Base-by-base conservation (phyloP, 129 eudicot species). In the Chrysanthemum seticuspe region DNA sequence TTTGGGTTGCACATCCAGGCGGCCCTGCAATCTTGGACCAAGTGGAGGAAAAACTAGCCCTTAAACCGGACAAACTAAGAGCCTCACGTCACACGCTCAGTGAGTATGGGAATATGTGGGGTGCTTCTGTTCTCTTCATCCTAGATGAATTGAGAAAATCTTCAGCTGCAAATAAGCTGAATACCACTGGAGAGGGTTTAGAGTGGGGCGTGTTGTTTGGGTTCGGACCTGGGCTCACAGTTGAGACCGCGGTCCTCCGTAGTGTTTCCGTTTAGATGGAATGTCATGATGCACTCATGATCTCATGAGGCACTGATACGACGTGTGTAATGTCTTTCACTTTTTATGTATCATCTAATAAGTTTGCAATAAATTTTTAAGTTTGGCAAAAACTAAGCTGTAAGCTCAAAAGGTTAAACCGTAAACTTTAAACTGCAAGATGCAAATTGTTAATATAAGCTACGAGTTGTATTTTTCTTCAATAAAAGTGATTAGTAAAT, bases 1-100 rank as follows among this genome's bases (percentile, higher is more conserved):
- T 83, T 44, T 83, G 86, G 86, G 65, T 78, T 2, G 80, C 77
- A 2, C 86, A 82, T 62, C 86, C 86, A 1, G 86, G 86, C 4
- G 86, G 86, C 0, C 80, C 83, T 2, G 86, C 86, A 2, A 74
- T 82, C 9, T 52, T 82, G 25, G 70, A 82, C 64, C 86, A 82
- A 53, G 76, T 82, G 14, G 86, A 82, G 68, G 34, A 4, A 0
- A 82, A 77, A 25, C 63, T 82, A 34, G 79, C 73, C 13, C 75
- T 82, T 16, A 73, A 47, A 10, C 31, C 4, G 4, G 31, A 29
- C 4, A 29, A 29, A 29, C 31, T 29, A 29, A 3, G 4, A 2
- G 31, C 31, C 31, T 2, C 31, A 29, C 31, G 31, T 0, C 31
- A 29, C 4, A 3, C 3, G 31, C 31, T 29, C 65, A 68, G 85